phyloP scores from a whole-genome alignment of 1,284 basidiomycete species.

The Spongiforma sp. region DNA sequence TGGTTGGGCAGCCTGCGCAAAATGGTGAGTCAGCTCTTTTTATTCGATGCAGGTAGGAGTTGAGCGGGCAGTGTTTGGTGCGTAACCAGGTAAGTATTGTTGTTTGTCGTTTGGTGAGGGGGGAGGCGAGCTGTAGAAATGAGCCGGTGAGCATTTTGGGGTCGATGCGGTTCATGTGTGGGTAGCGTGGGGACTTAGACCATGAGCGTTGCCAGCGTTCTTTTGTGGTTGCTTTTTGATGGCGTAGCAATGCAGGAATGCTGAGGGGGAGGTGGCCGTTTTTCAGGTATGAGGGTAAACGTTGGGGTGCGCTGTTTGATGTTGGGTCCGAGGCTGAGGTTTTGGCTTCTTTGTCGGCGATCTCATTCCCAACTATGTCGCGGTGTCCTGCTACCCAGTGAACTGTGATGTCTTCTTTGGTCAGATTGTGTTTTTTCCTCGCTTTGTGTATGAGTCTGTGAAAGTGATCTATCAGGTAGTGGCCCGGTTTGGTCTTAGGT shows the following conservation, averaged over 20 bases:
- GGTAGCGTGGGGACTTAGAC: background rate
- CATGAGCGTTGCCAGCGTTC: background rate
- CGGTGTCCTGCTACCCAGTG: background rate
- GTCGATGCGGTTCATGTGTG: background rate
- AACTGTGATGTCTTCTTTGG: background rate
- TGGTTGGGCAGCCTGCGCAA: background rate
- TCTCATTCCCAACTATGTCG: background rate
- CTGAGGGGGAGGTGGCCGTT: background rate
- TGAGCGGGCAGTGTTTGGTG: background rate
- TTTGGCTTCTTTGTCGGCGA: background rate
- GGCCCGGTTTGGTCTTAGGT: background rate
- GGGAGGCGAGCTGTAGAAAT: background rate
- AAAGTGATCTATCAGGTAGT: background rate
- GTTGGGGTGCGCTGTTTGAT: background rate
- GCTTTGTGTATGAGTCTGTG: background rate
- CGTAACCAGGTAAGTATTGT: background rate
- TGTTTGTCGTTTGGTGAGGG: background rate
- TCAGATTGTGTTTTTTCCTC: background rate
- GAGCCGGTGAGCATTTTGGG: background rate
- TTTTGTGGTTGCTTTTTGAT: background rate
- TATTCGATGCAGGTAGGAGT: background rate
- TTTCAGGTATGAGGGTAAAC: background rate
- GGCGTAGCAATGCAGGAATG: background rate
- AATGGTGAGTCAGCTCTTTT: background rate
- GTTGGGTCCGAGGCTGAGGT: background rate